phyloP scores from a whole-genome alignment of 2,329 filamentous ascomycete species.

The Colletotrichum navitas region DNA sequence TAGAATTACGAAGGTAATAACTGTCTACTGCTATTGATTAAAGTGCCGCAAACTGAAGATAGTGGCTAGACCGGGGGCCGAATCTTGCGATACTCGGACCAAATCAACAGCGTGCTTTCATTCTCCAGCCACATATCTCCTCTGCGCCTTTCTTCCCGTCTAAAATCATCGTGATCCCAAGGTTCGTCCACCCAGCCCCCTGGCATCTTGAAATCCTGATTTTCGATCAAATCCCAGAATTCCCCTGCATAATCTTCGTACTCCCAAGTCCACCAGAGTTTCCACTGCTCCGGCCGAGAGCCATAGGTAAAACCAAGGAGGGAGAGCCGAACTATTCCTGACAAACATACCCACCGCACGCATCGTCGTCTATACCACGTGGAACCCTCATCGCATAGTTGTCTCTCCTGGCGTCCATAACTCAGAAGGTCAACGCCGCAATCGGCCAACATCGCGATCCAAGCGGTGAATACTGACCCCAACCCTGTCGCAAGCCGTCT shows the following conservation, averaged over 20 bases:
- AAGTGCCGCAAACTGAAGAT: too few species aligned
- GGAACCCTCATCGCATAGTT: background rate
- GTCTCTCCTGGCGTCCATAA: slow-evolving; percentile 45
- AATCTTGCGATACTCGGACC: slow-evolving; percentile 30
- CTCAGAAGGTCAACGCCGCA: slow-evolving; percentile 43
- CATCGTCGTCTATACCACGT: background rate
- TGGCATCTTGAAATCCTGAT: background rate
- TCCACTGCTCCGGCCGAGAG: slow-evolving; percentile 1
- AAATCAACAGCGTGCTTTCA: slow-evolving; percentile 6
- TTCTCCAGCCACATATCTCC: background rate
- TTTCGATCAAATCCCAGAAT: slow-evolving; percentile 21
- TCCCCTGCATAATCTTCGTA: slow-evolving; percentile 14
- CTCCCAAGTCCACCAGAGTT: slow-evolving; percentile 19
- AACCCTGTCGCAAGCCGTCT: too few species aligned
- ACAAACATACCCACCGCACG: fast-evolving
- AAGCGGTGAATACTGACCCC: background rate
- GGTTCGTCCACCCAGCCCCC: slow-evolving; percentile 22
- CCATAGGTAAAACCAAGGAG: slow-evolving; percentile 25
- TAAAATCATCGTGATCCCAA: background rate
- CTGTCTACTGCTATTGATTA: too few species aligned
- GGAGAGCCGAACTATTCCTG: fast-evolving
- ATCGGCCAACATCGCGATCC: background rate
- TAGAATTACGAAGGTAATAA: too few species aligned
- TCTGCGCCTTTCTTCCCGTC: fast-evolving
- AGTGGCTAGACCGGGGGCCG: slow-evolving; percentile 1